Evolutionary conservation across 78 protist species (phyloP).

Genomic region (Blattamonas nauphoetae): DNA sequence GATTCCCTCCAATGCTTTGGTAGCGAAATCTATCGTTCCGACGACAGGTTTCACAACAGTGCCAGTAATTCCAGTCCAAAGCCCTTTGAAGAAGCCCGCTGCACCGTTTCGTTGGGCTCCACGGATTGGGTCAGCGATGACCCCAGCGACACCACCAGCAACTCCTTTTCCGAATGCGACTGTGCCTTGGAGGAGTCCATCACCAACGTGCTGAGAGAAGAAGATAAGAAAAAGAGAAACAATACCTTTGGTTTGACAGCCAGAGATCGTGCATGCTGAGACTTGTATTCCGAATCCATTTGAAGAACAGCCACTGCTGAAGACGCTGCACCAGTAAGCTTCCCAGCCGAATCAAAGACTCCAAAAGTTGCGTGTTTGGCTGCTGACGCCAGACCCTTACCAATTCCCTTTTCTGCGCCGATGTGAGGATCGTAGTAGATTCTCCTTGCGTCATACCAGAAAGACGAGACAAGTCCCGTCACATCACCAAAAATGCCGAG

Average conservation of each 20-base stretch:
- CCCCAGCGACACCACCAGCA: constrained; percentile 4
- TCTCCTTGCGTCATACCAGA: background rate
- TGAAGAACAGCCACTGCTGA: background rate
- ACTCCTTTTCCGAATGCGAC: background rate
- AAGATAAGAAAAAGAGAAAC: no score
- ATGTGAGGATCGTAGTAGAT: background rate
- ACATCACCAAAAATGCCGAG: background rate
- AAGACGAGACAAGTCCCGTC: background rate
- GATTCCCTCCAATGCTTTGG: constrained; percentile 1
- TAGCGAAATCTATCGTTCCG: constrained; percentile 4
- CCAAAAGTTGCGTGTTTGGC: background rate
- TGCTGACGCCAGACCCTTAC: background rate
- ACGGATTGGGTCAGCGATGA: background rate
- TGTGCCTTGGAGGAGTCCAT: constrained; percentile 1
- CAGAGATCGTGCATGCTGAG: no score
- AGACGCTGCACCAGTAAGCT: background rate
- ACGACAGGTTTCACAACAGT: background rate
- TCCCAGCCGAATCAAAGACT: background rate
- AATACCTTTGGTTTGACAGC: no score
- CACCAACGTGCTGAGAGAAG: constrained; percentile 14
- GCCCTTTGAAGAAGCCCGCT: constrained; percentile 9
- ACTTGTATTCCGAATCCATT: background rate
- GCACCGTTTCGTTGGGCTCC: background rate
- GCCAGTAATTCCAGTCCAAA: constrained; percentile 6
- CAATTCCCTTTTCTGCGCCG: background rate